These are phyloP conservation scores for Prunus mongolica DNA, from an alignment of 306 rosid genomes.

Conservation along the genomic window DNA sequence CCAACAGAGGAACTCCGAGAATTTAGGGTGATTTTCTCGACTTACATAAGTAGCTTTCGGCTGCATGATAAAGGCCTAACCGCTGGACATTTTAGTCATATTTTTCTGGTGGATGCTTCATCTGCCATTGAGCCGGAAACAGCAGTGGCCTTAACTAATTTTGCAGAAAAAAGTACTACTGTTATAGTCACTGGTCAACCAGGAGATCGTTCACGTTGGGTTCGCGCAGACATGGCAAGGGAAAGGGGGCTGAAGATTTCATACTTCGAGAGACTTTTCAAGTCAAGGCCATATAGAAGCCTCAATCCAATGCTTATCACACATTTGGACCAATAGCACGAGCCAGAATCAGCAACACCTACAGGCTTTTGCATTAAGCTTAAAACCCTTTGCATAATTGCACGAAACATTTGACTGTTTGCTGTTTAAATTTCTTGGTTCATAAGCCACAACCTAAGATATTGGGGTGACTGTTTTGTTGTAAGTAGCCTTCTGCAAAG, in stretches of 20 bases:
- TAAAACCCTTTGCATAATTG: no score
- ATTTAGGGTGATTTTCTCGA: constrained; percentile 35
- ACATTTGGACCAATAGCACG: not conserved
- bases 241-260: constrained; percentile 26
- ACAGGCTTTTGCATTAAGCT: not conserved
- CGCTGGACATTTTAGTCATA: constrained; percentile 31
- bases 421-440: no score
- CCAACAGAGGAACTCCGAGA: not conserved
- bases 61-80: constrained; percentile 24
- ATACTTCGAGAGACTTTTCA: constrained; percentile 24
- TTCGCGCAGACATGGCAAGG: constrained; percentile 27
- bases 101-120: constrained; percentile 35
- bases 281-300: not conserved
- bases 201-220: constrained; percentile 11
- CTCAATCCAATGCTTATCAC: not conserved
- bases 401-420: no score
- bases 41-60: constrained; percentile 32
- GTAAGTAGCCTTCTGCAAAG: no score
- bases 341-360: not conserved
- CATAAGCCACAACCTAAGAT: no score
- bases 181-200: constrained; percentile 30
- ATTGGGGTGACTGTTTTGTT: no score
- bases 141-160: constrained; percentile 26
- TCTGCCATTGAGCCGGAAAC: constrained; percentile 35
- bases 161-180: constrained; percentile 20